Evolutionary conservation across 257 asterid species (phyloP), one percentile per base, ranked within the genome.

Genomic region (Plantago major): DNA sequence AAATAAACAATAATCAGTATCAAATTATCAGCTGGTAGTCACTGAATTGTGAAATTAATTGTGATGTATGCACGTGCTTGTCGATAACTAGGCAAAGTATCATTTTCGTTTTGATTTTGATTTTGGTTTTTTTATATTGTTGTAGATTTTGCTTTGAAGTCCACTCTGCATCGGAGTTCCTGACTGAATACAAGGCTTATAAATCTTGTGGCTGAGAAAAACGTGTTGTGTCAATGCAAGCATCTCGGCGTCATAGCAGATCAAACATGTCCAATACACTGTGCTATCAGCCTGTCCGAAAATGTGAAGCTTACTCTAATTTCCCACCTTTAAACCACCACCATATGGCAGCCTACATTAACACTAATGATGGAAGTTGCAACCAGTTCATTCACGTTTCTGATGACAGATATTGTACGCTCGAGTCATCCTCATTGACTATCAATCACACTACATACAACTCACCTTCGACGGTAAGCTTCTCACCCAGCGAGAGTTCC

Each of bases 351-450:
- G 6, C 65, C 65, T 74, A 47, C 81, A 74, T 63, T 52, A 63
- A 42, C 60, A 17, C 66, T 42, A 66, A 55, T 51, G 44, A 40
- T 11, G 75, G 72, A 58, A 64, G 66, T 59, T 73, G 63, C 40
- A 33, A 7, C 60, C 73, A 62, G 73, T 70, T 81, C 16, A 11
- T 72, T 58, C 83, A 69, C 54, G 57, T 73, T 53, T 70, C 82
- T 58, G 73, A 70, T 48, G 79, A 70, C 46, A 76, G 62, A 42
- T 82, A 75, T 44, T 76, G 86, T 63, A 84, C 91, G 1, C 78
- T 87, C 11, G 94, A 90, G 74, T 87, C 97, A 6, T 83, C 95
- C 72, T 71, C 87, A 0, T 52, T 81, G 62, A 67, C 60, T 10
- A 70, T 60, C 28, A 72, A 74, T 59, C 47, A 56, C 55, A 37